Percentiles rank a stretch among this genome's conserved stretches.
Evolutionary conservation across 768 basidiomycete genomes (phyloP).

Genomic region (Suillus ampliporus): DNA sequence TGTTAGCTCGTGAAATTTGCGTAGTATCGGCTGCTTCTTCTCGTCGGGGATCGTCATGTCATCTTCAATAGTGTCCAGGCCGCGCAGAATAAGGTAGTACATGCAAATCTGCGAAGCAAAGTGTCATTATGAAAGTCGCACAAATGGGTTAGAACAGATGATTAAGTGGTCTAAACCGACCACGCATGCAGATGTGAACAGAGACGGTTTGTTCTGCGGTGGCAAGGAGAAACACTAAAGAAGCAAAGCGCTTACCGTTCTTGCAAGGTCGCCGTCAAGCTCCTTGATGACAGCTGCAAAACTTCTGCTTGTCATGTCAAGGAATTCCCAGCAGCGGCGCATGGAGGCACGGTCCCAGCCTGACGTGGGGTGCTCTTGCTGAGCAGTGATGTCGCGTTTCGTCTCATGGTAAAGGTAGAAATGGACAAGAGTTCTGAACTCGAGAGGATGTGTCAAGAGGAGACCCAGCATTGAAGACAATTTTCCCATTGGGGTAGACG

Average conservation of each 20-base stretch:
- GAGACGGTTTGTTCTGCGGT: neutral
- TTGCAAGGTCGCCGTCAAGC: constrained; percentile 91
- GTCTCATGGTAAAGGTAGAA: constrained; percentile 84
- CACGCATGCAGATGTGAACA: neutral
- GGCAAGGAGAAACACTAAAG: constrained; percentile 9
- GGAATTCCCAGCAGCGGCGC: constrained; percentile 87
- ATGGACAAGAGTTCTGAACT: constrained; percentile 83
- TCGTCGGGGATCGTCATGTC: constrained; percentile 94
- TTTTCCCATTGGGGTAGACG: constrained; percentile 52
- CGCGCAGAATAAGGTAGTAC: constrained; percentile 94
- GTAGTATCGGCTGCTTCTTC: constrained; percentile 84
- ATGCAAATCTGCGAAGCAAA: constrained; percentile 74
- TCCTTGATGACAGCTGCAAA: constrained; percentile 96
- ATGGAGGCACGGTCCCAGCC: constrained; percentile 89
- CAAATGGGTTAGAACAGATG: neutral
- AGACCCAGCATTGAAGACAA: constrained; percentile 64
- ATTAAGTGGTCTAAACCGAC: neutral
- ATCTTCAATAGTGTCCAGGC: constrained; percentile 96
- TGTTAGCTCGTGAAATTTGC: constrained; percentile 80
- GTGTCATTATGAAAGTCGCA: neutral
- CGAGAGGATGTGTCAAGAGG: constrained; percentile 78
- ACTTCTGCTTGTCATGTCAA: constrained; percentile 88
- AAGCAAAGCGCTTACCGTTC: constrained; percentile 67
- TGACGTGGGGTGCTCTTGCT: constrained; percentile 75
- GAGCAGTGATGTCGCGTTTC: constrained; percentile 80